phyloP scores from a whole-genome alignment of 2,329 filamentous ascomycete genomes.

The Colletotrichum cuscutae region DNA sequence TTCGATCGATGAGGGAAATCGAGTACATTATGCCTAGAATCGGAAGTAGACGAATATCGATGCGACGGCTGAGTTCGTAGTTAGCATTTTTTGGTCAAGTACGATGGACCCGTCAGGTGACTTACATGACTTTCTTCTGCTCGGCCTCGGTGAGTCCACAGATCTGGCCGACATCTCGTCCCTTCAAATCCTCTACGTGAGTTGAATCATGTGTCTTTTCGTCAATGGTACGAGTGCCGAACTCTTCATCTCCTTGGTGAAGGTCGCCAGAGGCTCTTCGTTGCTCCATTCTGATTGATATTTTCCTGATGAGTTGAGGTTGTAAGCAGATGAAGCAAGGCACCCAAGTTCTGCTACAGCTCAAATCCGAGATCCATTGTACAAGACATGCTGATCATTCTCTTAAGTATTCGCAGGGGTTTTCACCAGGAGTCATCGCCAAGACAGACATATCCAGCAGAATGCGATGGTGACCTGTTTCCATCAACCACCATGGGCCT shows the following conservation, averaged over 20 bases:
- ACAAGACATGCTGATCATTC: background rate
- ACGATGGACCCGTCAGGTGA: background rate
- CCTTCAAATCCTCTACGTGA: background rate
- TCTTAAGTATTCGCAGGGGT: background rate
- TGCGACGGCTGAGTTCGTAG: slow-evolving; percentile 15
- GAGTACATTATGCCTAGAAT: slow-evolving; percentile 42
- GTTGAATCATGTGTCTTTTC: background rate
- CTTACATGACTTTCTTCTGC: background rate
- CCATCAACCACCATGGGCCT: background rate
- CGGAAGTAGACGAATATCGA: slow-evolving; percentile 50
- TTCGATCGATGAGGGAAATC: slow-evolving; percentile 37
- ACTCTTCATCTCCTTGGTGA: background rate
- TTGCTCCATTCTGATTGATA: background rate
- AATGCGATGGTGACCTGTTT: background rate
- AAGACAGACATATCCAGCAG: background rate
- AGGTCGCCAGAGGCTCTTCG: background rate
- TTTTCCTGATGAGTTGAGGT: background rate
- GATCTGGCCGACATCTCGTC: background rate
- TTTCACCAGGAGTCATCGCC: background rate
- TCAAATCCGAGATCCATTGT: background rate
- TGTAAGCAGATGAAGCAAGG: background rate
- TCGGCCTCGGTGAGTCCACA: background rate
- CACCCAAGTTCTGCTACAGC: background rate
- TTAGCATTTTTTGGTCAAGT: background rate
- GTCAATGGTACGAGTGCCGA: background rate